phyloP scores from a whole-genome alignment of 2,329 filamentous ascomycete genomes.

The Aplosporella prunicola region DNA sequence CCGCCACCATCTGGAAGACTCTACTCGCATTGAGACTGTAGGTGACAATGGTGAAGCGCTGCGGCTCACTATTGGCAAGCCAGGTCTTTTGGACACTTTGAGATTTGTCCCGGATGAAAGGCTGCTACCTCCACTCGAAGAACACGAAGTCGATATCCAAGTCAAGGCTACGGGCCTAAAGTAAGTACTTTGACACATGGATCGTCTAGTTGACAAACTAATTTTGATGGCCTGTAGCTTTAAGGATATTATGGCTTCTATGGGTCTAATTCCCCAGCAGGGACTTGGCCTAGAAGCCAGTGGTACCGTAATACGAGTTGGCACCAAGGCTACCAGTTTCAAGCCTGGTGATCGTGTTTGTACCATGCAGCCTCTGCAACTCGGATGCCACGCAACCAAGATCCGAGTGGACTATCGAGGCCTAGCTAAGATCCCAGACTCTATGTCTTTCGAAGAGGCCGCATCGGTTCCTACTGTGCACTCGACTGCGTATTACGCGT shows the following conservation, averaged over 20 bases:
- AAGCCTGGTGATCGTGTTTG: conserved; percentile 12
- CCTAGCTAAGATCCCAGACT: conserved; percentile 2
- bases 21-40: too few relatives aligned
- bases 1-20: too few relatives aligned
- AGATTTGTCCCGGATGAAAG: too few relatives aligned
- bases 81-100: conserved; percentile 4
- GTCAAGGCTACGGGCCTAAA: conserved; percentile 9
- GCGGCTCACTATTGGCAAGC: neutral
- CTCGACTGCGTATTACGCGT: conserved; percentile 14
- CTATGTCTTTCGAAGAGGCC: conserved; percentile 16
- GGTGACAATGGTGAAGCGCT: too few relatives aligned
- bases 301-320: conserved; percentile 15
- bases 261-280: conserved; percentile 15
- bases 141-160: conserved; percentile 22
- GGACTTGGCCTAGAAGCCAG: conserved; percentile 14
- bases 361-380: conserved; percentile 5
- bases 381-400: neutral
- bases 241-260: conserved; percentile 13
- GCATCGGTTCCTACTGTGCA: conserved; percentile 17
- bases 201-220: too few relatives aligned
- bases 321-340: conserved; percentile 10
- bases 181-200: too few relatives aligned
- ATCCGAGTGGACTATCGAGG: too few relatives aligned
- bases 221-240: too few relatives aligned
- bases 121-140: conserved; percentile 13